Evolutionary conservation across 208 protist species (phyloP).

Genomic region (Jaenimonas drosophilae): DNA sequence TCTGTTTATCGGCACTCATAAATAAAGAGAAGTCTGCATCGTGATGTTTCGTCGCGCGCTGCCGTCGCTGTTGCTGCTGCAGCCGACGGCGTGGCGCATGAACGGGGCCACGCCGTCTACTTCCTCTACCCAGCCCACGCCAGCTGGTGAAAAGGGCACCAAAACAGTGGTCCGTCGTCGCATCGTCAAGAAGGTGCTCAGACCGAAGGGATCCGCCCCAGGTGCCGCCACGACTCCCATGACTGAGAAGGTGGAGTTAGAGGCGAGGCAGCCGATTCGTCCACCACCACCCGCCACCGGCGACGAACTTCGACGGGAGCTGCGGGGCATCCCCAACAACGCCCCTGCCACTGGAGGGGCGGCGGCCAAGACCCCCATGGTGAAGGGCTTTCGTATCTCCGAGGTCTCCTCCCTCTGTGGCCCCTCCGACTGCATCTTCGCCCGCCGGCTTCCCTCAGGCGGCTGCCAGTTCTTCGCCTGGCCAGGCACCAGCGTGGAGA

Average conservation of each 20-base stretch:
- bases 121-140: too few species aligned
- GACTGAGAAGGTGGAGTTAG: neutral
- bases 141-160: too few species aligned
- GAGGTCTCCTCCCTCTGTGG: constrained; percentile 58
- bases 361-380: constrained; percentile 58
- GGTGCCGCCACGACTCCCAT: neutral
- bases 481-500: constrained; percentile 59
- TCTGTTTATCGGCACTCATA: too few species aligned
- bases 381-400: constrained; percentile 72
- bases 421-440: constrained; percentile 61
- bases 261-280: neutral
- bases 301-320: constrained; percentile 1
- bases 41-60: too few species aligned
- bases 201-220: too few species aligned
- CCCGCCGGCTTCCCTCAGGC: constrained; percentile 57
- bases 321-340: neutral
- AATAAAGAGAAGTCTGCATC: too few species aligned
- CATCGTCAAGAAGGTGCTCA: constrained; percentile 9
- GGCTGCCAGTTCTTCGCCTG: constrained; percentile 87
- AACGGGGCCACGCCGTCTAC: too few species aligned
- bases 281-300: constrained; percentile 3
- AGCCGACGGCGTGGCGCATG: too few species aligned
- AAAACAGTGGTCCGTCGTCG: constrained; percentile 2
- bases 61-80: too few species aligned
- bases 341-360: neutral